Evolutionary conservation across 140 eudicot species (phyloP).

Genomic region (Senecio squalidus): DNA sequence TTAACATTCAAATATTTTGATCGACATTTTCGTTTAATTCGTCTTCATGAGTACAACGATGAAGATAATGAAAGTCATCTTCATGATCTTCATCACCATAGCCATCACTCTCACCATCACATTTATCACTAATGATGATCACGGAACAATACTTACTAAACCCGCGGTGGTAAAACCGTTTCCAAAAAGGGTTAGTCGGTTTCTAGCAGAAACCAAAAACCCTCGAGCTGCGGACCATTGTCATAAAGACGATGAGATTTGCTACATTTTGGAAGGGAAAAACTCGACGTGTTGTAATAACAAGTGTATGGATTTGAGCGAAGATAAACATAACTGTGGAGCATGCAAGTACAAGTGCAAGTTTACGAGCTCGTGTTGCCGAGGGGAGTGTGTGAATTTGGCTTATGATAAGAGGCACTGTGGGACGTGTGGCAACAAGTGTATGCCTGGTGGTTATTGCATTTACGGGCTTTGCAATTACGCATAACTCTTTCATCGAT

Average conservation of each 20-base stretch:
- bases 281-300: conserved; percentile 9
- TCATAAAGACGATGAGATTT: conserved; percentile 39
- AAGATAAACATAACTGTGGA: conserved; percentile 12
- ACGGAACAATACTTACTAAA: background rate
- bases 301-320: conserved; percentile 7
- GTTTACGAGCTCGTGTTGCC: conserved; percentile 38
- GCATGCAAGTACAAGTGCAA: conserved; percentile 28
- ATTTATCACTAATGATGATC: background rate
- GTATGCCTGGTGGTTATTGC: conserved; percentile 42
- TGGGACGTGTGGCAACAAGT: conserved; percentile 43
- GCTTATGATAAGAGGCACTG: conserved; percentile 57
- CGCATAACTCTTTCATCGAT: conserved; percentile 26
- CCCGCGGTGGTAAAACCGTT: background rate
- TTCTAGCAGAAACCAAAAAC: conserved; percentile 30
- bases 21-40: too few relatives aligned
- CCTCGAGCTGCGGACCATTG: conserved; percentile 54
- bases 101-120: conserved; percentile 40
- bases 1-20: too few relatives aligned
- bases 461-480: conserved; percentile 61
- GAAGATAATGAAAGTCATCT: conserved; percentile 27
- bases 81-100: conserved; percentile 19
- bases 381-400: conserved; percentile 49
- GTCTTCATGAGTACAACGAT: background rate
- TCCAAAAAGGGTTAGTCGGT: conserved; percentile 34
- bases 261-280: conserved; percentile 14